These are phyloP conservation scores for Annulohypoxylon nitens DNA, from an alignment of 495 filamentous ascomycete species.

Conservation along the genomic window DNA sequence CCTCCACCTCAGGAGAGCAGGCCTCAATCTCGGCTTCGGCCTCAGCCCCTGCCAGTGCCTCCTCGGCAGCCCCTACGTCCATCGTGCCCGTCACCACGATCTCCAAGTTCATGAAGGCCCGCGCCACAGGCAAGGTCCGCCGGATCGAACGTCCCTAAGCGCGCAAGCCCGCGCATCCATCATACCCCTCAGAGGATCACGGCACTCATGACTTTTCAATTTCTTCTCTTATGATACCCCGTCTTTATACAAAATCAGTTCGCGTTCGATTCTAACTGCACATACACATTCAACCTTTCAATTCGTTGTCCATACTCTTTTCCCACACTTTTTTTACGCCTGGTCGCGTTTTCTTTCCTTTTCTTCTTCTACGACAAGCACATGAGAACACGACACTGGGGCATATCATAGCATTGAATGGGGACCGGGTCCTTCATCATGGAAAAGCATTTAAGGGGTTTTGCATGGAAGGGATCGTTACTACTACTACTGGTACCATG, in stretches of 20 bases:
- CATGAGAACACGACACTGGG: conserved; percentile 1
- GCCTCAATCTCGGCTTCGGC: neutral
- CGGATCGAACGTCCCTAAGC: conserved; percentile 27
- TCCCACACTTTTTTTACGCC: neutral
- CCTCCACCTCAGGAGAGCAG: neutral
- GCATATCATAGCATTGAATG: conserved; percentile 1
- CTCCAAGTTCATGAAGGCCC: conserved; percentile 43
- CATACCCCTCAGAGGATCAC: neutral
- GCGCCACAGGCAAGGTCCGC: conserved; percentile 47
- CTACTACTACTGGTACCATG: neutral
- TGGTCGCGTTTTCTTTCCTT: neutral
- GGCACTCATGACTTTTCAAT: conserved; percentile 1
- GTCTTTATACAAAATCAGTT: neutral
- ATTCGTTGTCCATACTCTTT: conserved; percentile 16
- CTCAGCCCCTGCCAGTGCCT: neutral
- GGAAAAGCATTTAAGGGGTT: neutral
- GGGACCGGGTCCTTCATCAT: neutral
- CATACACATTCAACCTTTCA: neutral
- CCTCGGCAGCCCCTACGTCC: conserved; percentile 23
- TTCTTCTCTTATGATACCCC: conserved; percentile 8
- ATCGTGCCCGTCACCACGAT: conserved; percentile 41
- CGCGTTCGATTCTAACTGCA: conserved; percentile 1
- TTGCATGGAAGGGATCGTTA: neutral
- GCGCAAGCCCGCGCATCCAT: neutral
- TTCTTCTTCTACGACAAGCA: neutral